phyloP scores from a whole-genome alignment of 2,329 filamentous ascomycete species.

The Phialophora tarda region DNA sequence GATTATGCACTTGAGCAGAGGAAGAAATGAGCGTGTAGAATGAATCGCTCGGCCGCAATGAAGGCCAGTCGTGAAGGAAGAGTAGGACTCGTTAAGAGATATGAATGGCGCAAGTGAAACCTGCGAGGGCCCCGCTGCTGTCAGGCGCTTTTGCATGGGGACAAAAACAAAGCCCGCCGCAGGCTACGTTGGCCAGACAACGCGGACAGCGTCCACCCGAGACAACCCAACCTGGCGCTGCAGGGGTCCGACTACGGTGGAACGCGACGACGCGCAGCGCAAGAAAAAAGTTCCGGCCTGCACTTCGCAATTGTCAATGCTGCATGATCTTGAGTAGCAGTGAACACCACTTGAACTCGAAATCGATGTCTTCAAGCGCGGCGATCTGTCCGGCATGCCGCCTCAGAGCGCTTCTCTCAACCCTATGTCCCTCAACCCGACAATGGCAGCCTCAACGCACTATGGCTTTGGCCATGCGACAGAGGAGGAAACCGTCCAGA shows the following conservation, averaged over 20 bases:
- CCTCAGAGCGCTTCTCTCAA: constrained; percentile 31
- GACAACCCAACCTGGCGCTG: background rate
- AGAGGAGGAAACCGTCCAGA: constrained; percentile 54
- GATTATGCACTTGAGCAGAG: background rate
- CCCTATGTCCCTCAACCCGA: constrained; percentile 16
- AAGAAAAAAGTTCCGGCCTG: constrained; percentile 11
- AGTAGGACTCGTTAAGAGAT: constrained; percentile 19
- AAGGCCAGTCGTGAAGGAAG: constrained; percentile 23
- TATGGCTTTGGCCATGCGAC: constrained; percentile 47
- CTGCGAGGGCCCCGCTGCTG: constrained; percentile 9
- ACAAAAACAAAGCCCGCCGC: constrained; percentile 15
- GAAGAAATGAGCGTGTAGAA: constrained; percentile 19
- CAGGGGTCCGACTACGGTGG: constrained; percentile 9
- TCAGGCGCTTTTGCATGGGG: background rate
- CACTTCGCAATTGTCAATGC: background rate
- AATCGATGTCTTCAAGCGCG: constrained; percentile 33
- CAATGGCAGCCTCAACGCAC: constrained; percentile 49
- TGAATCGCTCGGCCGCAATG: constrained; percentile 24
- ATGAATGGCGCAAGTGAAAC: constrained; percentile 17
- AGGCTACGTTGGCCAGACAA: constrained; percentile 12
- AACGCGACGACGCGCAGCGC: constrained; percentile 12
- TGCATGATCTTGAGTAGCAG: background rate
- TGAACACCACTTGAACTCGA: background rate
- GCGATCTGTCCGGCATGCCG: constrained; percentile 37
- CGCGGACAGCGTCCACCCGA: constrained; percentile 1